Evolutionary conservation across 768 basidiomycete species (phyloP), one percentile per base, ranked within the genome.

Genomic region (Suillus discolor): DNA sequence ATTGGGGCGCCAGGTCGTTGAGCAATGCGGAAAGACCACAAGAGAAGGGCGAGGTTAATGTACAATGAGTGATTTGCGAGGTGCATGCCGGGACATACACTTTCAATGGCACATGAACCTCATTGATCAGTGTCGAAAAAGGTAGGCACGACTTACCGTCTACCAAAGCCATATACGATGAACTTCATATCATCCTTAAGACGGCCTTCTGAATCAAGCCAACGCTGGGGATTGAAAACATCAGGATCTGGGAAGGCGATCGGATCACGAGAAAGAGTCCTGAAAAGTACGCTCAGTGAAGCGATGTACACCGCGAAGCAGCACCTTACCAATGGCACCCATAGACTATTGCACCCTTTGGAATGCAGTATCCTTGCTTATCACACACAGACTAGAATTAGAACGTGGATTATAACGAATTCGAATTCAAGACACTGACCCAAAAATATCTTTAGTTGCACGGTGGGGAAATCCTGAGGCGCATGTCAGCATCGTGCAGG

Each of bases 21-120:
- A 13, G 74, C 75, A 39, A 90, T 78, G 1, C 71, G 79, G 77
- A 89, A 89, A 0, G 87, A 83, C 86, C 87, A 89, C 18, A 87
- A 79, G 12, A 86, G 73, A 13, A 87, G 76, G 0, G 88, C 86
- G 0, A 86, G 84, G 70, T 84, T 88, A 55, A 89, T 77, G 69
- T 85, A 87, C 1, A 90, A 75, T 1, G 88, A 89, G 1, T 72
- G 68, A 31, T 78, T 65, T n/a, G 71, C 70, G 3, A 70, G 82
- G 71, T 87, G 81, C 67, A 28, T 25, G 16, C 49, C 49, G 25
- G 49, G 49, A 51, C 49, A 51, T 4, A 28, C 49, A 8, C 49
- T 51, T 51, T 51, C 7, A 28, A 28, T 28, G 49, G 16, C 25
- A 4, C 6, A 4, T 51, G 49, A 28, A 51, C 25, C 3, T 28